Evolutionary conservation across 495 filamentous ascomycete genomes (phyloP).

Genomic region (Penicillium psychrofluorescens): DNA sequence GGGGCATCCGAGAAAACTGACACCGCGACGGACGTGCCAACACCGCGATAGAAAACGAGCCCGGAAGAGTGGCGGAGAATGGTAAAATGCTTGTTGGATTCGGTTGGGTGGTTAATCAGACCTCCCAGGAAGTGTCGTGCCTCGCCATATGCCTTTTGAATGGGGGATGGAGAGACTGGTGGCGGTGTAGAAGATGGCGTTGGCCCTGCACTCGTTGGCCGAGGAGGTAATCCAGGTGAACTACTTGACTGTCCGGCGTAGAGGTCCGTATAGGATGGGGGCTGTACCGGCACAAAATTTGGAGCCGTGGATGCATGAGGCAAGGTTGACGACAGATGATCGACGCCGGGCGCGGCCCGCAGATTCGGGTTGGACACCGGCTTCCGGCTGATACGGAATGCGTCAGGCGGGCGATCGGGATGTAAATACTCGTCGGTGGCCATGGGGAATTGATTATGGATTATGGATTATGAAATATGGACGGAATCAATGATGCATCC

Average conservation of each 20-base stretch:
- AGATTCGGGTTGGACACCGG: constrained; percentile 22
- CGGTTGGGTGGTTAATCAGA: constrained; percentile 52
- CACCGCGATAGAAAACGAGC: constrained; percentile 57
- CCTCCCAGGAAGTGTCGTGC: constrained; percentile 57
- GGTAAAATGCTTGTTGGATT: constrained; percentile 59
- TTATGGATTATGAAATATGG: no score
- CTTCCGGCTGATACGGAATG: constrained; percentile 15
- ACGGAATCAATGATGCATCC: no score
- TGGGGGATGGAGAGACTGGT: constrained; percentile 6
- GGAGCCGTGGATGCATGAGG: constrained; percentile 7
- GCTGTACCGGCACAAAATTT: constrained; percentile 6
- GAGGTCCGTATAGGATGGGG: constrained; percentile 17
- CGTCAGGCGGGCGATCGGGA: constrained; percentile 9
- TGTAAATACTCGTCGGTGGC: constrained; percentile 1
- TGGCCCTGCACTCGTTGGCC: constrained; percentile 13
- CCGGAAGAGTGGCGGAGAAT: constrained; percentile 59
- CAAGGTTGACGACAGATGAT: constrained; percentile 1
- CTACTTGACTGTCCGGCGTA: constrained; percentile 6
- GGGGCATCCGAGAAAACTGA: constrained; percentile 54
- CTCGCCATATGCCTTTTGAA: constrained; percentile 43
- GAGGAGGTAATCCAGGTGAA: background rate
- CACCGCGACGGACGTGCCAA: constrained; percentile 52
- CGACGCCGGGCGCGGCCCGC: constrained; percentile 10
- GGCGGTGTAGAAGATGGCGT: constrained; percentile 1
- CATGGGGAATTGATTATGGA: no score